Percentiles rank a stretch among this genome's conserved stretches.
Evolutionary conservation across 140 eudicot genomes (phyloP).

Genomic region (Ambrosia hybrid): DNA sequence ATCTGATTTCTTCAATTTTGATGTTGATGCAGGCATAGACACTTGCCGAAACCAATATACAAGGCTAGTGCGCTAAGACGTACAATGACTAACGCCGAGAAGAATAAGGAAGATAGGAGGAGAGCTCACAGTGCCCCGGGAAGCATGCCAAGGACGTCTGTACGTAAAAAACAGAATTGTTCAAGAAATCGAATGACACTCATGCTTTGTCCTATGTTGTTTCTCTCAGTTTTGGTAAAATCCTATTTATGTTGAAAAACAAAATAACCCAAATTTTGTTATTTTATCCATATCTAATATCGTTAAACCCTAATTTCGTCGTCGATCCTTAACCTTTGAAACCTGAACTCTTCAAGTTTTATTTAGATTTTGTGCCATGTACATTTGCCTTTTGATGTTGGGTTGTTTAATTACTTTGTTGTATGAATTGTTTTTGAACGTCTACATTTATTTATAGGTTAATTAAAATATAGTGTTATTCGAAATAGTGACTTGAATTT

Average conservation of each 20-base stretch:
- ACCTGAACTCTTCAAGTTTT: too few species aligned
- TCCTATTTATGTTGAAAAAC: not conserved
- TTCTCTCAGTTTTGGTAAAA: not conserved
- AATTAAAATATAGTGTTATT: too few species aligned
- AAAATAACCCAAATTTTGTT: not conserved
- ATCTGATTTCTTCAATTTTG: conserved; percentile 2
- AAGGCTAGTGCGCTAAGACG: conserved; percentile 68
- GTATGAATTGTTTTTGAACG: too few species aligned
- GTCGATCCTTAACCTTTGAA: too few species aligned
- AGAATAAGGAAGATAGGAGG: conserved; percentile 73
- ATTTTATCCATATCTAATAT: too few species aligned
- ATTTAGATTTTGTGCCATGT: too few species aligned
- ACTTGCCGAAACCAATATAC: conserved; percentile 80
- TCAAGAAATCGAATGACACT: conserved; percentile 58
- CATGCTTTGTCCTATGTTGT: not conserved
- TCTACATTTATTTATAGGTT: too few species aligned
- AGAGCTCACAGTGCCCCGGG: conserved; percentile 93
- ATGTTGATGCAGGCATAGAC: conserved; percentile 66
- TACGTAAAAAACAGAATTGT: conserved; percentile 67
- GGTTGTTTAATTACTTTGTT: too few species aligned
- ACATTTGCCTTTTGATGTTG: too few species aligned
- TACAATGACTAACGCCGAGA: conserved; percentile 60
- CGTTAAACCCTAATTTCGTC: too few species aligned
- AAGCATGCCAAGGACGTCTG: conserved; percentile 54
- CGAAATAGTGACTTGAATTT: too few species aligned